These are phyloP conservation scores for Lepidium campestre DNA, from an alignment of 441 rosid genomes.

Conservation along the genomic window DNA sequence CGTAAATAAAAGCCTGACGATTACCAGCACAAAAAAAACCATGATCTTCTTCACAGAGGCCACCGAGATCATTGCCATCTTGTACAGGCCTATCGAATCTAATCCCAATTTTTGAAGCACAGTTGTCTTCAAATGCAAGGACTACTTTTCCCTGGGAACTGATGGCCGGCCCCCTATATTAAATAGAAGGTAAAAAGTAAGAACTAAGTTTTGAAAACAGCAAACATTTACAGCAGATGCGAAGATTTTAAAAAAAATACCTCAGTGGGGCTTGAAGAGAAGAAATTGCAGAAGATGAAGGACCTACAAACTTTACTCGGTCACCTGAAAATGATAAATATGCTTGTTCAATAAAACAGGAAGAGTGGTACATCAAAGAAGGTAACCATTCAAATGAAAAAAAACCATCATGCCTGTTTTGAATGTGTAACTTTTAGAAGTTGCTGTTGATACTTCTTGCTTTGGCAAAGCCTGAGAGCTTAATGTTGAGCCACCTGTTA, in stretches of 20 bases:
- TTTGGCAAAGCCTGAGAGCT: conserved; percentile 72
- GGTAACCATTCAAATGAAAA: background rate
- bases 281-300: conserved; percentile 45
- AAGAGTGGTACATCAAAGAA: background rate
- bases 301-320: conserved; percentile 73
- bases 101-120: conserved; percentile 85
- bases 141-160: conserved; percentile 91
- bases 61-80: conserved; percentile 97
- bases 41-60: conserved; percentile 83
- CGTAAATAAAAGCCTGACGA: background rate
- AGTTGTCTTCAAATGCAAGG: conserved; percentile 92
- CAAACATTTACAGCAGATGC: background rate
- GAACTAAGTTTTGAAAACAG: background rate
- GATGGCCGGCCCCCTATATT: conserved; percentile 67
- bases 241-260: conserved; percentile 25
- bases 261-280: conserved; percentile 48
- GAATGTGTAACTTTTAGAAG: conserved; percentile 77
- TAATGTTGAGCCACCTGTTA: conserved; percentile 79
- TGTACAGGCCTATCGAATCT: conserved; percentile 84
- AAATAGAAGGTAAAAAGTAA: background rate
- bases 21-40: conserved; percentile 96
- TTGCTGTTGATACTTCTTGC: conserved; percentile 92
- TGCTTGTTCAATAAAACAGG: conserved; percentile 11
- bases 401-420: conserved; percentile 57
- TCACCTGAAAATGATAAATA: conserved; percentile 57